A percentile compares a stretch with the other conserved stretches of the same genome.
Evolutionary conservation across 1,284 basidiomycete genomes (phyloP).

Genomic region (Irpex sp.): DNA sequence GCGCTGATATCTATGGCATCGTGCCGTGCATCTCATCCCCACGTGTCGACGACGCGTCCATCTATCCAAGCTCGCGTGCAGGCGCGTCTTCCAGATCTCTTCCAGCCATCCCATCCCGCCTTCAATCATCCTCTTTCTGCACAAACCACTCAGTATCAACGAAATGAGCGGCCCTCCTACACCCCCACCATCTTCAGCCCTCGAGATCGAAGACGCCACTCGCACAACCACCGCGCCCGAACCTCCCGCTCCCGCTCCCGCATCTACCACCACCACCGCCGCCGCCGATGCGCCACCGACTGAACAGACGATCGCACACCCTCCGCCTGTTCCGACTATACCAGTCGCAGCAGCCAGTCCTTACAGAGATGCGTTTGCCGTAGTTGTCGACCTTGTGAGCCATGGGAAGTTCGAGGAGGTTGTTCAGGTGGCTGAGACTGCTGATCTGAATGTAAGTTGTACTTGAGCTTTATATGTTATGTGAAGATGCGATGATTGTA

Average conservation of each 20-base stretch:
- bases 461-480: neutral
- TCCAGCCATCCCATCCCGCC: neutral
- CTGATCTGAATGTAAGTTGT: conserved; percentile 48
- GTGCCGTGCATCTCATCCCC: neutral
- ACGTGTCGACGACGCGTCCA: neutral
- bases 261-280: conserved; percentile 13
- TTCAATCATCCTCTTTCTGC: neutral
- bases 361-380: conserved; percentile 33
- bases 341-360: conserved; percentile 4
- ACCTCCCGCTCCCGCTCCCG: conserved; percentile 17
- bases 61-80: neutral
- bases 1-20: neutral
- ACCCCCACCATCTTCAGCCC: conserved; percentile 51
- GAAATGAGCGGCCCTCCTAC: conserved; percentile 49
- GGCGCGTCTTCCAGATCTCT: too few species aligned
- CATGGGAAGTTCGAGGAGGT: conserved; percentile 42
- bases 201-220: conserved; percentile 47
- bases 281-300: neutral
- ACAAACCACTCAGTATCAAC: too few species aligned
- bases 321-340: conserved; percentile 11
- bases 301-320: conserved; percentile 11
- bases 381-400: conserved; percentile 40
- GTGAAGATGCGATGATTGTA: neutral
- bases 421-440: conserved; percentile 44
- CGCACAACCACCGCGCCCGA: conserved; percentile 19